Base-by-base conservation (phyloP, 495 filamentous ascomycete species). In the Xylaria cubensis region DNA sequence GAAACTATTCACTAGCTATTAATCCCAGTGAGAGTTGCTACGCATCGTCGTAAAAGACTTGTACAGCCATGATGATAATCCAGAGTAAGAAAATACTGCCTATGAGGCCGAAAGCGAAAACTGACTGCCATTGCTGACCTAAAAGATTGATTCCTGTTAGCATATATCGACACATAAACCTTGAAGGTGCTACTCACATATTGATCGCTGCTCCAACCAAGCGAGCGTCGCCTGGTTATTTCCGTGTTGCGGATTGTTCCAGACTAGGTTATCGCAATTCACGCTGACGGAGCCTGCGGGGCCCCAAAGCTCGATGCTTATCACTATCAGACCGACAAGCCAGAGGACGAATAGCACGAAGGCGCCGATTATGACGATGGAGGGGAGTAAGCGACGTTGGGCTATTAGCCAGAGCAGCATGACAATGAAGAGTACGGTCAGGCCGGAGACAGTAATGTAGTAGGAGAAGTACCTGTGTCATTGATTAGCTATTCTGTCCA, bases 261-360 rank as follows among this genome's bases (percentile, higher is more conserved):
- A 84, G 4, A 96, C 91, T 72, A 91, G 92, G 51, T 89, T 84
- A 68, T 92, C 87, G 82, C 97, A 99, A 77, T 93, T 94, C 72
- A 86, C 86, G 81, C 89, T 93, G 69, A 98, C 90, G 68, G 90
- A 92, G 13, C 89, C 91, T 4, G 82, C 78, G 7, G 93, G 90
- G 2, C 93, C 93, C 86, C 95, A 99, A 21, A 99, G 88, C 82
- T 97, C 92, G 73, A 99, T 90, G 39, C 89, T 87, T 5, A 93
- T 92, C 76, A 97, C 95, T 77, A 99, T 90, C n/a, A 97, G 83
- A 1, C 95, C 95, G 8, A 95, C 93, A 59, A 98, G 85, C 91
- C 91, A 99, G 44, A 99, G 87, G 0, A 97, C 90, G 78, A 98
- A 96, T 69, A 98, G 90, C 75, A 99, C 92, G 85, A 99, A 98